Conservation (phyloP, 768 basidiomycete genomes). For the Phallus indusiatus region DNA sequence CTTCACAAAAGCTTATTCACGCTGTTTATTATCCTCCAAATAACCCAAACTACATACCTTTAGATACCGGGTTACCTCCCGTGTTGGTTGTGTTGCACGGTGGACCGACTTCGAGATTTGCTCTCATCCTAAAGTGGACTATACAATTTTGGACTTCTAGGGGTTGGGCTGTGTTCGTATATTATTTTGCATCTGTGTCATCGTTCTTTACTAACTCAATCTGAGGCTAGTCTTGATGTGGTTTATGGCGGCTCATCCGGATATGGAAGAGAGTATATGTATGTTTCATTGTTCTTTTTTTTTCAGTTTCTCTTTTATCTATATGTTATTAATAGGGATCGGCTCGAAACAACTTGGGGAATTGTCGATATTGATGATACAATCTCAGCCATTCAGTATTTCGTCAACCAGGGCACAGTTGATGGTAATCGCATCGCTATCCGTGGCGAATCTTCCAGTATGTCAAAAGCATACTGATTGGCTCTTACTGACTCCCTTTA, state of each 20-base stretch:
- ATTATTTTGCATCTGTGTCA: background rate
- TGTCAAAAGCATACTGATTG: too few species aligned
- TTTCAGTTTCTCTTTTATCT: background rate
- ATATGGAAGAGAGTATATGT: slow-evolving; percentile 40
- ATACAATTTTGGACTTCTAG: slow-evolving; percentile 60
- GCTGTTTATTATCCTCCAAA: slow-evolving; percentile 59
- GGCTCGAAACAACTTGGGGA: slow-evolving; percentile 62
- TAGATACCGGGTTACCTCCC: slow-evolving; percentile 51
- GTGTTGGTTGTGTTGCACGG: slow-evolving; percentile 60
- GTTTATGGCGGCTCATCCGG: slow-evolving; percentile 72
- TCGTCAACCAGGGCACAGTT: slow-evolving; percentile 33
- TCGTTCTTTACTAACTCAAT: background rate
- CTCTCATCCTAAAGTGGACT: slow-evolving; percentile 42
- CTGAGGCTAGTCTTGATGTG: slow-evolving; percentile 48
- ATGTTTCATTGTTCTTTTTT: background rate
- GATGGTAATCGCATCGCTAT: slow-evolving; percentile 58
- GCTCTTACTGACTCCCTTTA: background rate
- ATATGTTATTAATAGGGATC: slow-evolving; percentile 22
- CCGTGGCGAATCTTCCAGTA: slow-evolving; percentile 52
- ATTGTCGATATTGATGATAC: slow-evolving; percentile 63
- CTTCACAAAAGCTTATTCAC: slow-evolving; percentile 35
- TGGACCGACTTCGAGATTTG: slow-evolving; percentile 48
- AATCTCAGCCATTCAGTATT: slow-evolving; percentile 40
- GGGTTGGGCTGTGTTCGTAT: slow-evolving; percentile 59
- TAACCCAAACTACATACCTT: slow-evolving; percentile 46